Percentiles rank a stretch among this genome's conserved stretches.
phyloP scores from a whole-genome alignment of 139 green algal species.

The Tetradesmus lagerheimii region DNA sequence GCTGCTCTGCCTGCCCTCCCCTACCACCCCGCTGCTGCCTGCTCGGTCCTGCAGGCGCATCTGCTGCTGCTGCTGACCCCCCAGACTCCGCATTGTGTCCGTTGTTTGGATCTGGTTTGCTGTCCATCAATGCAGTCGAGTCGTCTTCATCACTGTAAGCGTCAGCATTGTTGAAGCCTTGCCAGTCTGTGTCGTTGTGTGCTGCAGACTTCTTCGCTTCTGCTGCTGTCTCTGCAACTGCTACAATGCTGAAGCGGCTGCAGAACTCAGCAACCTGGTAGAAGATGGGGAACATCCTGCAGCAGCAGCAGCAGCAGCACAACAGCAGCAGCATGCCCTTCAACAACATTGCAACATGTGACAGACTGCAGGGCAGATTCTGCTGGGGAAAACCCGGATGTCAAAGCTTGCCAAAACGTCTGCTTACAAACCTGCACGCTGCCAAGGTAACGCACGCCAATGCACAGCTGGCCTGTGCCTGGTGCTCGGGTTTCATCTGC shows the following conservation, averaged over 20 bases:
- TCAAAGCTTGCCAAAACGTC: too few species aligned
- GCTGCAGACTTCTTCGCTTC: not conserved
- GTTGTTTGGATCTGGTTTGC: slow-evolving; percentile 4
- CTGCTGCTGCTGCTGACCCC: not conserved
- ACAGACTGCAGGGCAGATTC: too few species aligned
- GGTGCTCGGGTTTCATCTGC: too few species aligned
- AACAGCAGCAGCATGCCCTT: not conserved
- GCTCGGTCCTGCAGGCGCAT: not conserved
- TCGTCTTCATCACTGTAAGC: not conserved
- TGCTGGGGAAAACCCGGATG: too few species aligned
- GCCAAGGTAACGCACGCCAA: too few species aligned
- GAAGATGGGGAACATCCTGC: slow-evolving; percentile 17
- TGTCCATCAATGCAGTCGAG: not conserved
- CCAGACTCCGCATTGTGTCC: not conserved
- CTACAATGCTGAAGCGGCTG: not conserved
- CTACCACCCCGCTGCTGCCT: not conserved
- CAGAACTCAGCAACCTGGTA: slow-evolving; percentile 7
- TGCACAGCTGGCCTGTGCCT: too few species aligned
- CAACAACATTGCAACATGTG: too few species aligned
- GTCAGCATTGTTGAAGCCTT: not conserved
- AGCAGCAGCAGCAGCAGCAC: not conserved
- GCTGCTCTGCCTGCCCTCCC: too few species aligned
- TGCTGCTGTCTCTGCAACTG: not conserved
- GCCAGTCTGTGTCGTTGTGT: slow-evolving; percentile 6
- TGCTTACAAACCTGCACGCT: too few species aligned